phyloP scores from a whole-genome alignment of 2,329 filamentous ascomycete genomes.

The Fusarium brevicatenulatum region DNA sequence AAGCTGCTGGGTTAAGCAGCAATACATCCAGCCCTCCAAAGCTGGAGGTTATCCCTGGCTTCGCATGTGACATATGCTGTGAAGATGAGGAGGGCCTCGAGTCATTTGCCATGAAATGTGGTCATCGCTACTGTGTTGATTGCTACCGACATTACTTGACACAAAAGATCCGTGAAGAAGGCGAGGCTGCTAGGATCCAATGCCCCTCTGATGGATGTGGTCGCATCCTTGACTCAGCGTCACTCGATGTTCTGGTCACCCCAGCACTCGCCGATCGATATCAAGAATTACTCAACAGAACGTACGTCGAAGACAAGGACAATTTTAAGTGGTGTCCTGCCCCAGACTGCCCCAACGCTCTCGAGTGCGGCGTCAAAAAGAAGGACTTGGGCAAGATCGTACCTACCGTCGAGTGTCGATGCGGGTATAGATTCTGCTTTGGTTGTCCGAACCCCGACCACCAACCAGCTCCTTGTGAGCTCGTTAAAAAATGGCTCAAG shows the following conservation, averaged over 20 bases:
- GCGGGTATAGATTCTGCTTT: constrained; percentile 92
- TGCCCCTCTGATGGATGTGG: constrained; percentile 90
- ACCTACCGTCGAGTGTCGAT: constrained; percentile 87
- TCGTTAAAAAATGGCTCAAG: constrained; percentile 96
- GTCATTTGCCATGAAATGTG: constrained; percentile 95
- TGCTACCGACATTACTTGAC: constrained; percentile 92
- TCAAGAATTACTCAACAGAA: constrained; percentile 85
- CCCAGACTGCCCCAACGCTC: constrained; percentile 93
- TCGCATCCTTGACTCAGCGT: constrained; percentile 89
- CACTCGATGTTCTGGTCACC: constrained; percentile 79
- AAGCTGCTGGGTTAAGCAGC: constrained; percentile 82
- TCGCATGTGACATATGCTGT: constrained; percentile 95
- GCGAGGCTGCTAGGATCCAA: constrained; percentile 93
- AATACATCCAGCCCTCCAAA: constrained; percentile 70
- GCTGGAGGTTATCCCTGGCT: constrained; percentile 77
- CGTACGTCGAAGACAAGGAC: constrained; percentile 97
- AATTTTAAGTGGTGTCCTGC: constrained; percentile 97
- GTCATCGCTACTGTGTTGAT: constrained; percentile 89
- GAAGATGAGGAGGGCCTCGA: constrained; percentile 82
- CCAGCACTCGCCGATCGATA: constrained; percentile 72
- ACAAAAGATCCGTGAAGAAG: constrained; percentile 95
- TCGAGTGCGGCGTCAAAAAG: constrained; percentile 89
- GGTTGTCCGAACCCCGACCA: constrained; percentile 91
- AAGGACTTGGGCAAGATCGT: constrained; percentile 87
- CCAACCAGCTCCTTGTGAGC: constrained; percentile 87